Evolutionary conservation across 1,284 basidiomycete species (phyloP).

Genomic region (Boletellus sp.): DNA sequence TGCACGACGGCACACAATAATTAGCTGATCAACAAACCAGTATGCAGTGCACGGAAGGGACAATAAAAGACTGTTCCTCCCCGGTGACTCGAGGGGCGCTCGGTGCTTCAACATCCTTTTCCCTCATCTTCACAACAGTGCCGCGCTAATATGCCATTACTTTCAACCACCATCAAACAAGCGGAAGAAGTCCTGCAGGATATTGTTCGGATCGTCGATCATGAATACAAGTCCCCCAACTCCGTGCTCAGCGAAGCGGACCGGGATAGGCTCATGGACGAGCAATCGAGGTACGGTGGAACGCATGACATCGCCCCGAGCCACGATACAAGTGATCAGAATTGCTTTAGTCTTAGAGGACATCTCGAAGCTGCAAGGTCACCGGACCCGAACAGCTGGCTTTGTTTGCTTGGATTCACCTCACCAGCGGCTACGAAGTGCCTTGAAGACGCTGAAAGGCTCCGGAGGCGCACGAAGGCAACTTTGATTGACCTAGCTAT

Average conservation of each 20-base stretch:
- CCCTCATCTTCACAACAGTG: no score
- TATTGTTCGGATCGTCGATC: not conserved
- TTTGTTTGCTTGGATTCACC: not conserved
- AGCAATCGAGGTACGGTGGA: constrained; percentile 6
- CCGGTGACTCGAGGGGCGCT: no score
- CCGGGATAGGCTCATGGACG: not conserved
- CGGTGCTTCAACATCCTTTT: no score
- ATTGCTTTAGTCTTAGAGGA: constrained; percentile 4
- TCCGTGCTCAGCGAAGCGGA: constrained; percentile 9
- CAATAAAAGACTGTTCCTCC: no score
- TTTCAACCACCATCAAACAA: no score
- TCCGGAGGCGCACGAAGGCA: constrained; percentile 9
- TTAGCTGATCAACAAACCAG: no score
- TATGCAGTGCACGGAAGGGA: no score
- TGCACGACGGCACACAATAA: no score
- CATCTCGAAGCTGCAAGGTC: not conserved
- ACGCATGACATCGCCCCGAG: not conserved
- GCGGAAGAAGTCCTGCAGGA: not conserved
- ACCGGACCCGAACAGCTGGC: not conserved
- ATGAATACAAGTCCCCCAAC: not conserved
- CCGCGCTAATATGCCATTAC: no score
- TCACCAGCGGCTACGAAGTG: constrained; percentile 4
- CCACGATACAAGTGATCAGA: not conserved
- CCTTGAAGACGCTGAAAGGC: constrained; percentile 2
- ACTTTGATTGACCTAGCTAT: not conserved